Evolutionary conservation across 2,329 filamentous ascomycete genomes (phyloP).

Genomic region (Paracamarosporium sp.): DNA sequence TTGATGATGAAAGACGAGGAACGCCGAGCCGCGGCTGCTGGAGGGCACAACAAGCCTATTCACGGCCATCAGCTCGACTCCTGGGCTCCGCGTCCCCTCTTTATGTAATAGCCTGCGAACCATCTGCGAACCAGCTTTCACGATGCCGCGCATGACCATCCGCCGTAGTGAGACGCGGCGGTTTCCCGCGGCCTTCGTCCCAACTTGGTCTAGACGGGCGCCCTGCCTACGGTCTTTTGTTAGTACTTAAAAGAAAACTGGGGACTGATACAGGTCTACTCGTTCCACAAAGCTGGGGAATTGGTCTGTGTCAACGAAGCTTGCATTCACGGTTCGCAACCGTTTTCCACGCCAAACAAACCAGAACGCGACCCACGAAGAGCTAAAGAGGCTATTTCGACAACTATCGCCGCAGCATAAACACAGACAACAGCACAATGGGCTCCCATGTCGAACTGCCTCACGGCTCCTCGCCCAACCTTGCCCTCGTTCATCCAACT

Average conservation of each 20-base stretch:
- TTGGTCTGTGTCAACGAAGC: conserved; percentile 7
- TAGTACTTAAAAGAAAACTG: background rate
- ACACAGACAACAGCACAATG: conserved; percentile 22
- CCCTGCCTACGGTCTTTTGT: background rate
- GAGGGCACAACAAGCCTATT: conserved; percentile 1
- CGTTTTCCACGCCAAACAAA: background rate
- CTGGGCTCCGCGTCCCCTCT: conserved; percentile 7
- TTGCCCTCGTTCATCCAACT: conserved; percentile 63
- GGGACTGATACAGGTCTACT: background rate
- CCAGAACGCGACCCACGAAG: background rate
- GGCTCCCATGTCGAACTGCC: conserved; percentile 50
- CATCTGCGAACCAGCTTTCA: conserved; percentile 11
- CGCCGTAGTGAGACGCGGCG: conserved; percentile 26
- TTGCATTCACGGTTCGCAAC: background rate
- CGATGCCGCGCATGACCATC: conserved; percentile 31
- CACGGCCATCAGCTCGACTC: conserved; percentile 1
- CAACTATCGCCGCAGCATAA: background rate
- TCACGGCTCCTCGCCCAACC: conserved; percentile 55
- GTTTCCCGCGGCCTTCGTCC: conserved; percentile 41
- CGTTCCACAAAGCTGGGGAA: conserved; percentile 1
- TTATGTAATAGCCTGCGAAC: conserved; percentile 31
- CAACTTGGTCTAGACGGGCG: conserved; percentile 19
- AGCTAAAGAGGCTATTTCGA: background rate
- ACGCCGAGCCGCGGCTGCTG: conserved; percentile 3
- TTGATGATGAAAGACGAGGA: background rate